A percentile compares a stretch with the other conserved stretches of the same genome.
Conservation (phyloP, 192 early-diverging fungal species). For the Piromyces finnis region DNA sequence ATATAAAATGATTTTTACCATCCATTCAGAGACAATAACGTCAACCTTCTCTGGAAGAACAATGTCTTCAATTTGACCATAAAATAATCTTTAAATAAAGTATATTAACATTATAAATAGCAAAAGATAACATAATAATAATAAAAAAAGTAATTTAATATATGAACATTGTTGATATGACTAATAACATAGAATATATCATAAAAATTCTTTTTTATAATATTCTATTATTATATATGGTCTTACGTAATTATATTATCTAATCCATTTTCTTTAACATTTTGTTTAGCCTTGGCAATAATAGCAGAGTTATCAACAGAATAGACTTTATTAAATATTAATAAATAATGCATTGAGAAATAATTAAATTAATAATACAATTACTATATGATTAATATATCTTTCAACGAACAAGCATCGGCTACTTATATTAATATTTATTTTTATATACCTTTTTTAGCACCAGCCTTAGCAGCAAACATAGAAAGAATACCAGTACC, state of each 20-base stretch:
- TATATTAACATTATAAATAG: too few species aligned
- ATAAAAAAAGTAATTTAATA: too few species aligned
- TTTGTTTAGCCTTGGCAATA: conserved; percentile 61
- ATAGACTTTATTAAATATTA: too few species aligned
- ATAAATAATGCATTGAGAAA: too few species aligned
- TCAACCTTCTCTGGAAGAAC: conserved; percentile 56
- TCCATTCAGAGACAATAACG: conserved; percentile 82
- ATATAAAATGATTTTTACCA: conserved; percentile 14
- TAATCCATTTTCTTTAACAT: conserved; percentile 53
- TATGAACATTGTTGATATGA: too few species aligned
- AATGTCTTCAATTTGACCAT: conserved; percentile 67
- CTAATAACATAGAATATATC: too few species aligned
- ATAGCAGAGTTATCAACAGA: conserved; percentile 75
- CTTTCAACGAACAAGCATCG: too few species aligned
- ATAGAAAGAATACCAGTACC: conserved; percentile 83
- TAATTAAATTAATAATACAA: too few species aligned
- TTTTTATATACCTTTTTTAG: conserved; percentile 21
- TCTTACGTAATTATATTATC: conserved; percentile 26
- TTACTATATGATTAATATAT: too few species aligned
- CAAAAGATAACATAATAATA: too few species aligned
- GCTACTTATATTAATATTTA: too few species aligned
- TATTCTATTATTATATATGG: background rate
- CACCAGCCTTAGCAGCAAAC: conserved; percentile 81
- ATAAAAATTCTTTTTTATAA: too few species aligned
- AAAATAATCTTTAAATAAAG: conserved; percentile 34